Conservation (phyloP, 129 eudicot genomes). For the Centella asiatica region DNA sequence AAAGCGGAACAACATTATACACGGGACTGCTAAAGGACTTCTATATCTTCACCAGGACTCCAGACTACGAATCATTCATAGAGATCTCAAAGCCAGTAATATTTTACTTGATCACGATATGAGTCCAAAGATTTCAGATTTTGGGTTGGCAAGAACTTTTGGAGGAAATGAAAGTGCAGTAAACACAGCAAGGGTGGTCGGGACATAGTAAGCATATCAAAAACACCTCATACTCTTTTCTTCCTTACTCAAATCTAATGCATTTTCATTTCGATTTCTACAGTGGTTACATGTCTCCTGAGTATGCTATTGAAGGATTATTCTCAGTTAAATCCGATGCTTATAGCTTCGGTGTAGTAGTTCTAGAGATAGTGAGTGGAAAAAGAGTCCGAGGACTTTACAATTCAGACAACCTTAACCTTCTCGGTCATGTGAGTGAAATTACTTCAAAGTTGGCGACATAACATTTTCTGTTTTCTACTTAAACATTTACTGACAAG, state of each 20-base stretch:
- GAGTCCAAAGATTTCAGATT: conserved; percentile 2
- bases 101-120: conserved; percentile 4
- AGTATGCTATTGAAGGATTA: conserved; percentile 2
- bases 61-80: conserved; percentile 1
- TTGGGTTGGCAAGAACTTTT: conserved; percentile 8
- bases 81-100: conserved; percentile 6
- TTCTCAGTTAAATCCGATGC: conserved; percentile 7
- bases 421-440: conserved; percentile 2
- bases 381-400: neutral
- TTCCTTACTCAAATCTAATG: neutral
- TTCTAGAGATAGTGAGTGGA: conserved; percentile 5
- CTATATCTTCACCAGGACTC: conserved; percentile 10
- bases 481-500: neutral
- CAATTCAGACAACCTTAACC: conserved; percentile 1
- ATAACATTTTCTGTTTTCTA: no score
- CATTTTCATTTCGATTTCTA: no score
- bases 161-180: conserved; percentile 7
- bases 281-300: conserved; percentile 7
- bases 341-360: conserved; percentile 4
- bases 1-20: conserved; percentile 1
- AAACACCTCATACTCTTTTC: no score
- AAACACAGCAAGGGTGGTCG: conserved; percentile 2
- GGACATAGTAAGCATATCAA: neutral
- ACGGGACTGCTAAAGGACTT: neutral
- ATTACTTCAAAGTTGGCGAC: neutral